A percentile compares a stretch with the other conserved stretches of the same genome.
phyloP scores from a whole-genome alignment of 352 stramenopile species.

The Globisporangium heterothallicum region DNA sequence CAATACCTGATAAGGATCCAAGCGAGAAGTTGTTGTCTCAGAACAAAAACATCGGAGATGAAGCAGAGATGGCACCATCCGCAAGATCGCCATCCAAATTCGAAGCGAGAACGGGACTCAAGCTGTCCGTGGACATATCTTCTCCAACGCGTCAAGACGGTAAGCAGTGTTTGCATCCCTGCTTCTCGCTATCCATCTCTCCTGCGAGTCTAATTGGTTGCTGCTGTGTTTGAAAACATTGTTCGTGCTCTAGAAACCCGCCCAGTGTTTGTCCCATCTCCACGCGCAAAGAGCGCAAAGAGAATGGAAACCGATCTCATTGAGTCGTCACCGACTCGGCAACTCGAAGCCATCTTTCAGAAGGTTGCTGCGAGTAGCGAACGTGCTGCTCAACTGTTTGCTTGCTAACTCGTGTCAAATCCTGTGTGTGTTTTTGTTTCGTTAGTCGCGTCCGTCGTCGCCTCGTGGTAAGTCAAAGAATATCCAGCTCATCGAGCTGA shows the following conservation, averaged over 20 bases:
- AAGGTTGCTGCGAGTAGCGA: constrained; percentile 31
- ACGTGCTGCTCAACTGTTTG: no score
- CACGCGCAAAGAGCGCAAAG: constrained; percentile 28
- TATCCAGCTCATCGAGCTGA: constrained; percentile 71
- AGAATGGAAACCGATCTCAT: constrained; percentile 17
- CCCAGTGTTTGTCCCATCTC: constrained; percentile 47
- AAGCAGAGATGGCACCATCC: constrained; percentile 11
- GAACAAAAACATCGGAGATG: no score
- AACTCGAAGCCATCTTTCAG: constrained; percentile 36
- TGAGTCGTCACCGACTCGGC: constrained; percentile 2
- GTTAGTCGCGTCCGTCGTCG: constrained; percentile 58
- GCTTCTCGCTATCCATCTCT: neutral
- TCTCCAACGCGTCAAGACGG: constrained; percentile 36
- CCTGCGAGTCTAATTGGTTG: neutral
- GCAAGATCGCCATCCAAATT: constrained; percentile 35
- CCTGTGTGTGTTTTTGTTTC: neutral
- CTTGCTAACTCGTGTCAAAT: no score
- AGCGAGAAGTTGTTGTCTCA: no score
- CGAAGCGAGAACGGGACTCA: constrained; percentile 39
- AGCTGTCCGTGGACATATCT: constrained; percentile 45
- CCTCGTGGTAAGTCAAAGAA: constrained; percentile 68
- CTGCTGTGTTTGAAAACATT: no score
- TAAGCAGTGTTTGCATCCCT: constrained; percentile 13
- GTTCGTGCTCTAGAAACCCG: constrained; percentile 27
- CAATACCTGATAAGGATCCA: no score